Base-by-base conservation (phyloP, 495 filamentous ascomycete genomes). In the Penicillium ochrochloron region DNA sequence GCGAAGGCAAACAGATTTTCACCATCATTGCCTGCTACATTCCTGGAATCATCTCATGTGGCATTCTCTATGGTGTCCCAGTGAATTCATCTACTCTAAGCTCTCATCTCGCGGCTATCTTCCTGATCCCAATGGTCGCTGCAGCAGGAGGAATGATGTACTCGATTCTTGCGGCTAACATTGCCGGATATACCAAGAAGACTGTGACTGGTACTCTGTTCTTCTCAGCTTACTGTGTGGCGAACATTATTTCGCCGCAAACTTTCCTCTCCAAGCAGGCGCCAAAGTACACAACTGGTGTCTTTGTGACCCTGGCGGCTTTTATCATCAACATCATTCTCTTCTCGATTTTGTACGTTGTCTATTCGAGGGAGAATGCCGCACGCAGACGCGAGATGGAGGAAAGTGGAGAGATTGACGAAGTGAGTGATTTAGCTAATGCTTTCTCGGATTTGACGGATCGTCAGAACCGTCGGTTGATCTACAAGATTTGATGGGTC, bases 101-200 rank as follows among this genome's bases (percentile, higher is more conserved):
- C 31, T 23, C 48, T 35, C 61, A 61, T 12, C 61, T 68, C n/a
- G 52, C 55, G 17, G 65, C 55, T 5, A 52, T 60, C 25, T 65
- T 56, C 44, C 34, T 66, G 14, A 62, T 61, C 4, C 57, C 53
- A 2, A 58, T 59, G 0, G 60, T 58, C 21, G 52, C 60, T 14
- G 12, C 58, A 10, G 37, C 53, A 0, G 54, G 52, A 7, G 53
- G 58, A 10, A 23, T 64, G 23, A 63, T 72, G 57, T 56, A 70
- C 61, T 79, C 81, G 5, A 71, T 88, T 11, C 83, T 87, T 29
- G 76, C 79, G 0, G 81, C 78, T 35, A 89, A 89, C 57, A 80
- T 88, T 1, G 83, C 85, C 3, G 86, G 86, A 35, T 89, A 86
- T 70, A 88, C 87, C 6, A 89, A 89, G 74, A 89, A 89, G 71